A percentile compares a stretch with the other conserved stretches of the same genome.
Evolutionary conservation across 306 rosid genomes (phyloP).

Genomic region (Vicia villosa): DNA sequence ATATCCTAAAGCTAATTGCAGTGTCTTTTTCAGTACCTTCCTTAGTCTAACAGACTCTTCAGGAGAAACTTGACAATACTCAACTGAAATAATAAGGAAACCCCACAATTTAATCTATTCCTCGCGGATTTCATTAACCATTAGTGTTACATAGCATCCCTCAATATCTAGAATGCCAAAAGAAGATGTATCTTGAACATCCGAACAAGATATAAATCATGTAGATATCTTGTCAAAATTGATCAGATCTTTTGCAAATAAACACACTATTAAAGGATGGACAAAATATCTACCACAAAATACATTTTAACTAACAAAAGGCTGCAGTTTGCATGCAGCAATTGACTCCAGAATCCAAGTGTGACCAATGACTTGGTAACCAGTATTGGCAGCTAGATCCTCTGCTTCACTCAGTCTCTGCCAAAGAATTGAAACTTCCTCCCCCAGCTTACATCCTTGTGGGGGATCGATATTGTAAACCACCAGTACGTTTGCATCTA

Average conservation of each 20-base stretch:
- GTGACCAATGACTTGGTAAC: slow-evolving; percentile 68
- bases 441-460: slow-evolving; percentile 71
- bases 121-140: not conserved
- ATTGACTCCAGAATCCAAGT: slow-evolving; percentile 91
- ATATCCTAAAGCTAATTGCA: not conserved
- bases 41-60: not conserved
- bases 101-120: not conserved
- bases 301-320: slow-evolving; percentile 51
- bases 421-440: slow-evolving; percentile 85
- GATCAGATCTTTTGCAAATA: slow-evolving; percentile 7
- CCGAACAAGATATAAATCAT: slow-evolving; percentile 14
- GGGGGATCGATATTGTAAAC: slow-evolving; percentile 89
- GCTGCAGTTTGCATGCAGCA: slow-evolving; percentile 70
- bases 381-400: slow-evolving; percentile 62
- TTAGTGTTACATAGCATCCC: not conserved
- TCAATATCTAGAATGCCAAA: not conserved
- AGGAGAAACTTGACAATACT: not conserved
- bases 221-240: slow-evolving; percentile 28
- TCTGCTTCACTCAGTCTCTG: slow-evolving; percentile 75
- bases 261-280: slow-evolving; percentile 6
- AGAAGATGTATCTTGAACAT: not conserved
- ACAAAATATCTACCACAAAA: not conserved
- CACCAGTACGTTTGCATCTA: slow-evolving; percentile 45
- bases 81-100: not conserved
- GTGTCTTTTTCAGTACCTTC: not conserved